Conservation (phyloP, 1,284 basidiomycete species). For the Xerocomus minutiporus region DNA sequence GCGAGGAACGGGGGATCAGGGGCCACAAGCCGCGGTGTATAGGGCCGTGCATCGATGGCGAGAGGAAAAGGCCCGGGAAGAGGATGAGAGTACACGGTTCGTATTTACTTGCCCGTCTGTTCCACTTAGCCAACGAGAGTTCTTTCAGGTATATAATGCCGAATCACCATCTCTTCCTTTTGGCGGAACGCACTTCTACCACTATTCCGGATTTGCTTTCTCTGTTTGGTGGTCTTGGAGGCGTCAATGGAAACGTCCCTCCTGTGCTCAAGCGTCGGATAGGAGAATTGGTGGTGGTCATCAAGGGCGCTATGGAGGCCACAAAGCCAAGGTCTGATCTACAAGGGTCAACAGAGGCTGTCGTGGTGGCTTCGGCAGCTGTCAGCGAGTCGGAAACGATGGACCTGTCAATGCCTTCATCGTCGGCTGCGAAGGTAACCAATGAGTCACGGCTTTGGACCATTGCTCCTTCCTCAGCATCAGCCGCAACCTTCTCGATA, state of each 20-base stretch:
- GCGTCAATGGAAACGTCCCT: conserved; percentile 41
- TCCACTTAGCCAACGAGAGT: not conserved
- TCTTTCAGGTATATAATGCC: conserved; percentile 62
- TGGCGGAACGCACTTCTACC: conserved; percentile 64
- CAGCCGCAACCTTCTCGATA: conserved; percentile 5
- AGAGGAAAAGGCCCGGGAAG: conserved; percentile 73
- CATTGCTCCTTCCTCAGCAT: not conserved
- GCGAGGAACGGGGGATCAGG: conserved; percentile 53
- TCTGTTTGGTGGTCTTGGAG: conserved; percentile 39
- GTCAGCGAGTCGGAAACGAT: conserved; percentile 1
- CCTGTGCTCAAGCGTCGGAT: conserved; percentile 54
- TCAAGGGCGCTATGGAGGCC: conserved; percentile 44
- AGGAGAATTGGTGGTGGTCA: conserved; percentile 58
- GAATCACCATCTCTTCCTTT: conserved; percentile 65
- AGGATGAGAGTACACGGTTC: conserved; percentile 84
- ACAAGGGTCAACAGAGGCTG: not conserved
- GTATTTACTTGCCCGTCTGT: conserved; percentile 25
- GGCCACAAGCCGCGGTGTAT: conserved; percentile 77
- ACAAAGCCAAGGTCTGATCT: not conserved
- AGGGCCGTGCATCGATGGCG: conserved; percentile 81
- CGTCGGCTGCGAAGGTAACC: not conserved
- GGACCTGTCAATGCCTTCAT: not conserved
- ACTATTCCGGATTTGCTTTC: conserved; percentile 56
- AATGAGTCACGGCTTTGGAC: conserved; percentile 26
- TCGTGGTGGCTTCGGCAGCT: not conserved